Base-by-base conservation (phyloP, 169 alveolate species). In the Theileria orientalis region DNA sequence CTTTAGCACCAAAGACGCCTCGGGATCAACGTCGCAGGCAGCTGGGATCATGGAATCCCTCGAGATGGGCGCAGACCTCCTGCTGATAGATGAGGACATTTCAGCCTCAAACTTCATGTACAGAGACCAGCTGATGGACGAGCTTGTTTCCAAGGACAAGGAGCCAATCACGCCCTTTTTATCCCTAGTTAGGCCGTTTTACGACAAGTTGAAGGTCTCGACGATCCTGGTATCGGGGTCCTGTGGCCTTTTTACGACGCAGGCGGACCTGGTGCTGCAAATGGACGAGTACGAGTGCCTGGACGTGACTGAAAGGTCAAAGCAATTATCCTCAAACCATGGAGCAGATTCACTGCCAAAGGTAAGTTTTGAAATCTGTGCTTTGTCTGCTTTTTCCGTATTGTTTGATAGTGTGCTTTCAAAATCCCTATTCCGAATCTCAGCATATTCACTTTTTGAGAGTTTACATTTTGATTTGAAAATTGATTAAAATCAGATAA, bases 11-110 rank as follows among this genome's bases (percentile, higher is more conserved):
- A 70, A 72, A 9, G 92, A 90, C 42, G 94, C 94, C 9, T 77
- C 91, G 5, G 94, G 94, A 25, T 73, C 89, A 47, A 90, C 94
- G 27, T 76, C 91, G 1, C 94, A 90, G 76, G 95, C 95, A 7
- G 92, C 95, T 32, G 83, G 70, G 52, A 91, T 91, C 33, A 78
- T 82, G 77, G 95, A 91, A 40, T 90, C 93, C 14, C 30, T 91
- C 16, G 95, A 91, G 75, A 63, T 83, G 66, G 95, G 95, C 6
- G 82, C 84, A 41, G 87, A 76, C 44, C 61, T 83, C 27, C 61
- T 83, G 44, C 69, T 86, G 35, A 59, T 87, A 7, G 92, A 86
- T 47, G 92, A 91, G 76, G 95, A 91, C 62, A 91, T 90, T 14
- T 87, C 93, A 21, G 87, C 83, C 16, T 32, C 88, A 21, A 80